Conservation (phyloP, 345 rosid genomes). For the Ailanthus altissimus region DNA sequence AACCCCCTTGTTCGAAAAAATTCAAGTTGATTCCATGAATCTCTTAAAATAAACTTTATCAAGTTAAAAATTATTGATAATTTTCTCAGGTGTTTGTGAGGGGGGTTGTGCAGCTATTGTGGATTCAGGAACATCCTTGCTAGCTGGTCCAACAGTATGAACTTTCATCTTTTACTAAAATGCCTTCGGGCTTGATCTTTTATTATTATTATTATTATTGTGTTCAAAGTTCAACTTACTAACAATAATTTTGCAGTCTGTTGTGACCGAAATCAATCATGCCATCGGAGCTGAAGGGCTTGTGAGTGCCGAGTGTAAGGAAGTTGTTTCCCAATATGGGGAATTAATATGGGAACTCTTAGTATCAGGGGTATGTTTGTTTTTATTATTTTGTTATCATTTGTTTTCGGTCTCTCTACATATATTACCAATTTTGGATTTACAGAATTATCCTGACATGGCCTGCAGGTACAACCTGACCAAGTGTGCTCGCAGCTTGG, state of each 20-base stretch:
- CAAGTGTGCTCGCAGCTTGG: constrained; percentile 65
- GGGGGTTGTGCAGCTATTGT: constrained; percentile 70
- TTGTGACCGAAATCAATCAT: constrained; percentile 73
- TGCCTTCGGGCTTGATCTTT: not conserved
- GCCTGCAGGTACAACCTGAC: constrained; percentile 52
- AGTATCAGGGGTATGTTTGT: constrained; percentile 54
- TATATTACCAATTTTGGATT: not conserved
- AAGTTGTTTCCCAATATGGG: constrained; percentile 68
- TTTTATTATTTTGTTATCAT: not conserved
- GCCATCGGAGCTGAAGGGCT: constrained; percentile 79
- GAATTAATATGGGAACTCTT: constrained; percentile 74
- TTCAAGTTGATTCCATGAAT: not conserved
- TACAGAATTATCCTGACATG: not conserved
- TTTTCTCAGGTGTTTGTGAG: constrained; percentile 51
- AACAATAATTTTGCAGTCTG: constrained; percentile 38
- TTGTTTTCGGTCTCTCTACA: not conserved
- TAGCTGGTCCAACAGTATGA: constrained; percentile 79
- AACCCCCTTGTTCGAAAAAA: not conserved
- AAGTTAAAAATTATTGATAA: not conserved
- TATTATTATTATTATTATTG: not conserved
- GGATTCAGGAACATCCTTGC: constrained; percentile 80
- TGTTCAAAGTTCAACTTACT: constrained; percentile 5
- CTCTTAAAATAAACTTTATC: not conserved
- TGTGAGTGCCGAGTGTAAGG: constrained; percentile 64
- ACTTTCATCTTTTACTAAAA: not conserved